Base-by-base conservation (phyloP, 208 protist species). In the Leishmania arabica region DNA sequence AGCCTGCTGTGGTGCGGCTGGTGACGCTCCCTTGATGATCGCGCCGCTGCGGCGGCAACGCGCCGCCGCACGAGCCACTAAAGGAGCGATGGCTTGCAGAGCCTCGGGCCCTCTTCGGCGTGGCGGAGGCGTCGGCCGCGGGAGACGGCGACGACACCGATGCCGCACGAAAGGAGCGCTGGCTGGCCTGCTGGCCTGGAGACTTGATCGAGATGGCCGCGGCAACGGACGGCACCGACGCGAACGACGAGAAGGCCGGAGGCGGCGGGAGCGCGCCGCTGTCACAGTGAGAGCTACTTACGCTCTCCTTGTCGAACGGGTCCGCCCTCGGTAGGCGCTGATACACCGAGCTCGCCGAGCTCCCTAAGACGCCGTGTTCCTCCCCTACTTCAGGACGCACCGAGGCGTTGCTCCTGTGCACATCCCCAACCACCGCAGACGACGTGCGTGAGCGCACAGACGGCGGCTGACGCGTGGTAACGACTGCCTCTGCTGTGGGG, bases 1-100 rank as follows among this genome's bases (percentile, higher is more conserved):
- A 76, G 42, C n/a, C 51, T 5, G 82, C 78, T 0, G 73, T 71
- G 31, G 56, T 13, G 47, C 31, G 51, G 77, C 72, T 75, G 51
- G 47, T 58, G 19, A 56, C 64, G 65, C 62, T 79, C 9, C 54
- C 62, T 58, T 68, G 53, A 58, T 58, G 24, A 37, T 45, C 37
- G 24, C 53, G 53, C 53, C 54, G 73, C 49, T 42, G 15, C 31
- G 45, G 51, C 27, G 34, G 9, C 27, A 15, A 47, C 31, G 19
- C 40, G 27, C 72, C 2, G 72, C 47, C 3, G 53, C 31, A 31
- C 17, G 72, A 40, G 51, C 17, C 53, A 37, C 34, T 62, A 17
- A 27, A 37, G 51, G 53, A 34, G 19, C 73, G 73, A 37, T 56
- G 54, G 37, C 3, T 51, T 8, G 37, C 8, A 56, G 73, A 65